These are phyloP conservation scores for Ogataea wickerhamii DNA, from an alignment of 805 yeast genomes.

Conservation along the genomic window DNA sequence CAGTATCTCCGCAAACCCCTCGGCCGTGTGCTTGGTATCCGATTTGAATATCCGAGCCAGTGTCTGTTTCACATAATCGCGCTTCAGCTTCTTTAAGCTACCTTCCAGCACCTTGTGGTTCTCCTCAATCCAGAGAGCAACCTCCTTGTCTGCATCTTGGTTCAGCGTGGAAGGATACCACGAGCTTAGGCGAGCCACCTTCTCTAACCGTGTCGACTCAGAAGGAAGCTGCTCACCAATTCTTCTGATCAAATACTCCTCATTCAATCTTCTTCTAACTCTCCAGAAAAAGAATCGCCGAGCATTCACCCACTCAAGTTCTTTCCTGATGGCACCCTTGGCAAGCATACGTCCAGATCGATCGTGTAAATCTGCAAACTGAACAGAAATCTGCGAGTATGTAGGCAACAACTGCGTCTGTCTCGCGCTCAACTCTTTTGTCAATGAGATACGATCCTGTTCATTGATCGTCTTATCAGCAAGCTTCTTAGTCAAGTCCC, in stretches of 20 bases:
- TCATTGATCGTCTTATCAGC: slow-evolving; percentile 48
- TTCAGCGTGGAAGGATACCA: slow-evolving; percentile 76
- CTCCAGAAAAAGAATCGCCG: slow-evolving; percentile 99
- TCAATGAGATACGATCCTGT: slow-evolving; percentile 63
- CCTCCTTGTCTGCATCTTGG: slow-evolving; percentile 67
- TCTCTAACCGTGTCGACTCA: slow-evolving; percentile 65
- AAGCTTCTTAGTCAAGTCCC: slow-evolving; percentile 59
- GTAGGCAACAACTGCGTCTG: slow-evolving; percentile 80
- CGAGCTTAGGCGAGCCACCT: slow-evolving; percentile 80
- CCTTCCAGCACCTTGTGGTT: slow-evolving; percentile 62
- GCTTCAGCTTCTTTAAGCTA: slow-evolving; percentile 58
- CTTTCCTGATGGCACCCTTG: slow-evolving; percentile 84
- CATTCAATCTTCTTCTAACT: slow-evolving; percentile 90
- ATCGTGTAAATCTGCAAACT: slow-evolving; percentile 97
- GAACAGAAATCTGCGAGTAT: slow-evolving; percentile 88
- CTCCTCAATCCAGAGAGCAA: slow-evolving; percentile 82
- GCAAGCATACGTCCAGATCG: slow-evolving; percentile 97
- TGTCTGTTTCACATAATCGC: slow-evolving; percentile 62
- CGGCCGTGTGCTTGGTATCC: slow-evolving; percentile 49
- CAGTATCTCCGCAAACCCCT: slow-evolving; percentile 53
- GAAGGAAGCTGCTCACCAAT: slow-evolving; percentile 54
- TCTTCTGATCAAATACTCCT: slow-evolving; percentile 78
- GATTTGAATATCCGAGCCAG: slow-evolving; percentile 56
- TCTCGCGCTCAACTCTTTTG: slow-evolving; percentile 68
- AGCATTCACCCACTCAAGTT: slow-evolving; percentile 78